Percentiles rank a stretch among this genome's conserved stretches.
Conservation (phyloP, 1,284 basidiomycete genomes). For the Grifola frondosa region DNA sequence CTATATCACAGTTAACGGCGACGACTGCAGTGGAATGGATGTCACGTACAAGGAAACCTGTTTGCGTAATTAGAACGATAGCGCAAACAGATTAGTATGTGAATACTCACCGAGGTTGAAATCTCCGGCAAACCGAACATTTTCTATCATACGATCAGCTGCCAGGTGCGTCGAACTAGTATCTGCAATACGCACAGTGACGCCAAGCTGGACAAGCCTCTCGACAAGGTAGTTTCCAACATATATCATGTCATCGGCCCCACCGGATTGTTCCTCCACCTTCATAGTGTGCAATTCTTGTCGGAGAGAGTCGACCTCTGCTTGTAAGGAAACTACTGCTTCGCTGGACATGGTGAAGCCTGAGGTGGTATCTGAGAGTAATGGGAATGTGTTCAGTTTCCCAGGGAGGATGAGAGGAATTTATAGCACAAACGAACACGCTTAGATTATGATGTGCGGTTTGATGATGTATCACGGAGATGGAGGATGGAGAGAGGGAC, state of each 20-base stretch:
- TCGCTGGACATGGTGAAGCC: conserved; percentile 18
- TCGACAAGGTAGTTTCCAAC: conserved; percentile 73
- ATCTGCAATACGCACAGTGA: conserved; percentile 47
- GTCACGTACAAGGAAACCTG: conserved; percentile 53
- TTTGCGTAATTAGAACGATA: background rate
- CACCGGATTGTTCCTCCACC: conserved; percentile 22
- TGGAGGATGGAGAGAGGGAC: no score
- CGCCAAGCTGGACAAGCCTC: conserved; percentile 66
- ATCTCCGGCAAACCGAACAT: conserved; percentile 92
- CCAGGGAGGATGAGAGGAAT: no score
- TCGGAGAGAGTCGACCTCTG: conserved; percentile 54
- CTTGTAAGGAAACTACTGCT: conserved; percentile 40
- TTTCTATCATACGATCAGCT: conserved; percentile 38
- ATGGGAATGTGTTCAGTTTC: no score
- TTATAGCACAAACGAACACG: no score
- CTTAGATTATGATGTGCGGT: background rate
- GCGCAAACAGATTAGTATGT: background rate
- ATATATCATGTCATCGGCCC: conserved; percentile 48
- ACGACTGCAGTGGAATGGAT: background rate
- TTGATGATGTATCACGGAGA: background rate
- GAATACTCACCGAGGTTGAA: conserved; percentile 74
- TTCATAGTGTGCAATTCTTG: conserved; percentile 50
- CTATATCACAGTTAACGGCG: conserved; percentile 33
- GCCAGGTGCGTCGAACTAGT: background rate
- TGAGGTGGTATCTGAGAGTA: background rate